These are phyloP conservation scores for Lentinula raphanica DNA, from an alignment of 768 basidiomycete species.

Conservation along the genomic window DNA sequence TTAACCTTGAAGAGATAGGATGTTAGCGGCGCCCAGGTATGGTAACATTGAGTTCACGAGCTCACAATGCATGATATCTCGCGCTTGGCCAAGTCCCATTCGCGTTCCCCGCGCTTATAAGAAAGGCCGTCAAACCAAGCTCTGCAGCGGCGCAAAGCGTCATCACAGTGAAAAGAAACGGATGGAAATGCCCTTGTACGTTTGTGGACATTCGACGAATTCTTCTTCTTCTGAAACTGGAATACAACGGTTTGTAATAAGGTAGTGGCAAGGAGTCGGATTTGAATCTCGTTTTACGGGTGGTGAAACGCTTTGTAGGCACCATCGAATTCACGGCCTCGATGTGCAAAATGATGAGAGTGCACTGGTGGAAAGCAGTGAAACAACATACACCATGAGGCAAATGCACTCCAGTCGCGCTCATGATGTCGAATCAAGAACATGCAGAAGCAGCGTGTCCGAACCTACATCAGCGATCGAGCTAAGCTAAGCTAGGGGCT, in stretches of 20 bases:
- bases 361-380: not conserved
- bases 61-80: slow-evolving; percentile 62
- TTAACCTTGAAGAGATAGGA: slow-evolving; percentile 32
- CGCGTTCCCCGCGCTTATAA: slow-evolving; percentile 66
- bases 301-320: not conserved
- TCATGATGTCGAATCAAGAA: not conserved
- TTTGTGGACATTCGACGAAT: slow-evolving; percentile 32
- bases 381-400: not conserved
- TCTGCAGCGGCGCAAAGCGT: slow-evolving; percentile 64
- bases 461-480: not conserved
- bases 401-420: not conserved
- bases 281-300: not conserved
- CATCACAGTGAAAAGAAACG: slow-evolving; percentile 60
- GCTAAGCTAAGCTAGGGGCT: not conserved
- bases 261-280: not conserved
- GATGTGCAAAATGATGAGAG: not conserved
- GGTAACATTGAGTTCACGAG: slow-evolving; percentile 10
- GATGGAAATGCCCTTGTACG: slow-evolving; percentile 50
- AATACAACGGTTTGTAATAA: not conserved
- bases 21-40: slow-evolving; percentile 5
- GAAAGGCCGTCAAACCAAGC: slow-evolving; percentile 68
- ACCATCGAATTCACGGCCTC: not conserved
- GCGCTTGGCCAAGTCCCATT: slow-evolving; percentile 53
- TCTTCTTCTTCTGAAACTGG: not conserved
- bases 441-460: not conserved